phyloP scores from a whole-genome alignment of 176 grass and related monocot genomes.

The Triticum aestivum region DNA sequence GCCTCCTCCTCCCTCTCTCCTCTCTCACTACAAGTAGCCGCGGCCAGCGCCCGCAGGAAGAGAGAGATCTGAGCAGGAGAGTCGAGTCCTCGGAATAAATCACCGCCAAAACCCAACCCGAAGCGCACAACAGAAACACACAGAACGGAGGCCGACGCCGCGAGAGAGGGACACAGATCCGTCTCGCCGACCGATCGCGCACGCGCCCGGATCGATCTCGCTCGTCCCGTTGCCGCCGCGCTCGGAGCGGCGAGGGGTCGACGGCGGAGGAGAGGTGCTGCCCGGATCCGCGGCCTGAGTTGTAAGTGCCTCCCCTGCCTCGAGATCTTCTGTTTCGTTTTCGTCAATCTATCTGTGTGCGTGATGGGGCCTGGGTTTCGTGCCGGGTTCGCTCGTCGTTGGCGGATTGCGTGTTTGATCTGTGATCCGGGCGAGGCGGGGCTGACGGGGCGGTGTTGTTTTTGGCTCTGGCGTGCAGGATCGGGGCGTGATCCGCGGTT shows the following conservation, averaged over 20 bases:
- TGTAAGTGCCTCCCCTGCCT: conserved; percentile 10
- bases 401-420: background rate
- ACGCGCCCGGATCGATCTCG: conserved; percentile 8
- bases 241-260: background rate
- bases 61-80: background rate
- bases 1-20: background rate
- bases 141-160: background rate
- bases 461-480: conserved; percentile 29
- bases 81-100: background rate
- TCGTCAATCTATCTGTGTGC: background rate
- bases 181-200: background rate
- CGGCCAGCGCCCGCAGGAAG: background rate
- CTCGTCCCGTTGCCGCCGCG: background rate
- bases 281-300: conserved; percentile 35
- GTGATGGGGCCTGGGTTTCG: background rate
- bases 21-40: background rate
- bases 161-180: background rate
- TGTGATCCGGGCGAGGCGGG: conserved; percentile 10
- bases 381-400: background rate
- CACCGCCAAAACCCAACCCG: conserved; percentile 2
- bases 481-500: conserved; percentile 42
- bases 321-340: background rate
- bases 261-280: conserved; percentile 10
- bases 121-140: background rate
- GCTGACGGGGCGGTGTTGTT: background rate